These are phyloP conservation scores for Bryum argenteum DNA, from an alignment of 225 moss, liverwort and hornwort species.

Conservation along the genomic window DNA sequence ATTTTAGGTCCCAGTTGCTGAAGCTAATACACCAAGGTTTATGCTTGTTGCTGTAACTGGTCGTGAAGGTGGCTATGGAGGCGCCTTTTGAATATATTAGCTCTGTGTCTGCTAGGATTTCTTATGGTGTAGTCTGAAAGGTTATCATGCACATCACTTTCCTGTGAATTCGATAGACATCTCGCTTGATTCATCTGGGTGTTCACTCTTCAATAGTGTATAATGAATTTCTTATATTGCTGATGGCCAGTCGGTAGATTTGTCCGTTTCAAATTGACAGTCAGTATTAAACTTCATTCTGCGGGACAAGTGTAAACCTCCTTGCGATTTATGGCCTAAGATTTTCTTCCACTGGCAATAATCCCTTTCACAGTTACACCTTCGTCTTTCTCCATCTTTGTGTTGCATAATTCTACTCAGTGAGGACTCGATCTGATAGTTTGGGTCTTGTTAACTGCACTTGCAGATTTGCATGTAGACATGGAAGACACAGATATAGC, in stretches of 20 bases:
- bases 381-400: slow-evolving; percentile 17
- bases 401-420: slow-evolving; percentile 6
- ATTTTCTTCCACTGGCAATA: neutral
- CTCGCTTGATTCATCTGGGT: slow-evolving; percentile 16
- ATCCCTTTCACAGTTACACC: slow-evolving; percentile 9
- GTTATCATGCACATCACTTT: neutral
- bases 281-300: slow-evolving; percentile 10
- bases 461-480: slow-evolving; percentile 36
- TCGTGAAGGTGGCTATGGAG: slow-evolving; percentile 29
- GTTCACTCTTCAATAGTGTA: slow-evolving; percentile 3
- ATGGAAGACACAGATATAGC: slow-evolving; percentile 49
- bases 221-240: neutral
- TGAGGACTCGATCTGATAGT: slow-evolving; percentile 14
- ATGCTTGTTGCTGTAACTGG: slow-evolving; percentile 22
- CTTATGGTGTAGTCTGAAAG: slow-evolving; percentile 6
- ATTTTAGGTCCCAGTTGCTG: slow-evolving; percentile 1
- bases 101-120: slow-evolving; percentile 1
- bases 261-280: slow-evolving; percentile 1
- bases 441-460: slow-evolving; percentile 14
- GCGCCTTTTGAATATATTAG: slow-evolving; percentile 20
- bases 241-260: neutral
- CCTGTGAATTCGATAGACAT: neutral
- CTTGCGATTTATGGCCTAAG: neutral
- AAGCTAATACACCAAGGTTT: neutral
- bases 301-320: neutral